Evolutionary conservation across 768 basidiomycete genomes (phyloP).

Genomic region (Amanita molliuscula): DNA sequence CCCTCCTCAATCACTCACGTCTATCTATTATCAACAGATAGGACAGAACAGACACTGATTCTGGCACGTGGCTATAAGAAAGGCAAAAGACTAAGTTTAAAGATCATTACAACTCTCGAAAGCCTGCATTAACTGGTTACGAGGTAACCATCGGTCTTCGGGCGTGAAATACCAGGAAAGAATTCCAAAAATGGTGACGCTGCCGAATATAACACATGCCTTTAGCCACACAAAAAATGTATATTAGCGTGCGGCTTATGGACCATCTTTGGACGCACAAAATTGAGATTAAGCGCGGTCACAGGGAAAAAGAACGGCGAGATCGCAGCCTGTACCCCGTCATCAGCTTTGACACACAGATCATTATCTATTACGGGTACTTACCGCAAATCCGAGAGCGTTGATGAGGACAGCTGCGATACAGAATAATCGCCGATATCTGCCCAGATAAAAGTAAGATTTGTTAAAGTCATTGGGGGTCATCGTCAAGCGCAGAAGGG

Average conservation of each 20-base stretch:
- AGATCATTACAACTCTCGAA: conserved; percentile 17
- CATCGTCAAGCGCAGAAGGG: conserved; percentile 65
- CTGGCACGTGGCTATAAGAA: no score
- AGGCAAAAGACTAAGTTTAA: no score
- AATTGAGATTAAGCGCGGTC: conserved; percentile 69
- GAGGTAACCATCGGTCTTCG: conserved; percentile 69
- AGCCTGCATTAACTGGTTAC: conserved; percentile 46
- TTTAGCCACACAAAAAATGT: background rate
- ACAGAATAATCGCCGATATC: conserved; percentile 59
- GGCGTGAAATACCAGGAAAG: conserved; percentile 74
- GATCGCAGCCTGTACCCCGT: conserved; percentile 48
- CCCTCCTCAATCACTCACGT: no score
- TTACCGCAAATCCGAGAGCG: conserved; percentile 57
- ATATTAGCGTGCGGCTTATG: background rate
- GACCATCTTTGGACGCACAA: conserved; percentile 36
- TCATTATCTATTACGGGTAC: conserved; percentile 16
- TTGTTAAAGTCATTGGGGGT: conserved; percentile 67
- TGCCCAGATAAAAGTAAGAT: conserved; percentile 67
- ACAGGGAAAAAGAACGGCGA: conserved; percentile 89
- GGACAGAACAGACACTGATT: no score
- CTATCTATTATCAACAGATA: no score
- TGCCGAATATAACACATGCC: conserved; percentile 72
- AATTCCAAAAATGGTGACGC: conserved; percentile 72
- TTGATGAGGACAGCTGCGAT: conserved; percentile 62
- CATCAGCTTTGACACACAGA: conserved; percentile 6